phyloP scores from a whole-genome alignment of 75 land plant species.

The Adiantum capillusveneris region DNA sequence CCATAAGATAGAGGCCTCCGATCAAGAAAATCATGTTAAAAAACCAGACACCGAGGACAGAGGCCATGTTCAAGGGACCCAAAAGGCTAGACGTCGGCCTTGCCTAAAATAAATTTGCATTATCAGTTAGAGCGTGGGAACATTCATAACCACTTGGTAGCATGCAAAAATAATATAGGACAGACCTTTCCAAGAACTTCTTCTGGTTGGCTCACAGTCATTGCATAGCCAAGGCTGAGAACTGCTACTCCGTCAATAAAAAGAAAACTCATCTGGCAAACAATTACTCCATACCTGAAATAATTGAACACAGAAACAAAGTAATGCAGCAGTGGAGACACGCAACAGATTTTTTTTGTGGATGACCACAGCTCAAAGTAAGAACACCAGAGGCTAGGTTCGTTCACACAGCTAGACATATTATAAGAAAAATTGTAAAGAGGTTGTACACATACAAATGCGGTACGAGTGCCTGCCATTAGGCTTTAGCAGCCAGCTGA shows the following conservation, averaged over 20 bases:
- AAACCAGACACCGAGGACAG: conserved; percentile 34
- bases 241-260: conserved; percentile 44
- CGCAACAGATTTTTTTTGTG: too few relatives aligned
- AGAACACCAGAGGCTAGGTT: too few relatives aligned
- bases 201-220: conserved; percentile 38
- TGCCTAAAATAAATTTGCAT: conserved; percentile 15
- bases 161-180: neutral
- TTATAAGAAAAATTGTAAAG: too few relatives aligned
- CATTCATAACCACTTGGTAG: too few relatives aligned
- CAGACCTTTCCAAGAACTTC: conserved; percentile 30
- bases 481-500: too few relatives aligned
- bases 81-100: conserved; percentile 39
- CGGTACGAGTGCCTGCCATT: too few relatives aligned
- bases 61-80: conserved; percentile 26
- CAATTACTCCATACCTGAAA: conserved; percentile 36
- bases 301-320: too few relatives aligned
- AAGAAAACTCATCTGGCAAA: conserved; percentile 34
- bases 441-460: too few relatives aligned
- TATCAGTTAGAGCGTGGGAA: too few relatives aligned
- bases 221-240: conserved; percentile 34
- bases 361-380: too few relatives aligned
- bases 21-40: conserved; percentile 25
- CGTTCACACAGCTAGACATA: too few relatives aligned
- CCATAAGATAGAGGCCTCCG: conserved; percentile 22
- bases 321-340: too few relatives aligned